Evolutionary conservation across 257 asterid species (phyloP), one percentile per base, ranked within the genome.

Genomic region (Henckelia pumila): DNA sequence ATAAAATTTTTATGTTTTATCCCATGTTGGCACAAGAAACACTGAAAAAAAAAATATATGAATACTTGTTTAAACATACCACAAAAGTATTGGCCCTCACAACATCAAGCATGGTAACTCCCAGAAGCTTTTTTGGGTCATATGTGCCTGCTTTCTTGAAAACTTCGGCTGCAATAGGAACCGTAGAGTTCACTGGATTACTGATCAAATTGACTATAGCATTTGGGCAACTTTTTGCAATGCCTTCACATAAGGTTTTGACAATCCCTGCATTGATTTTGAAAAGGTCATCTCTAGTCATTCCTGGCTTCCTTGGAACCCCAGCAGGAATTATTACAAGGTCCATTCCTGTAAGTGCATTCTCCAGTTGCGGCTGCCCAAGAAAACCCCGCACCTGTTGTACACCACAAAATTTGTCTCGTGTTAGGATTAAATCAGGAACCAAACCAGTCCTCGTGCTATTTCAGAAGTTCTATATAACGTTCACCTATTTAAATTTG

Each of bases 21-120:
- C 53, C 53, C 16, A 5, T 40, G 50, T 14, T 16, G n/a, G n/a
- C n/a, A n/a, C n/a, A n/a, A n/a, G n/a, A n/a, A 5, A 37, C 11
- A 5, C 37, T 8, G 21, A 28, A 47, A 13, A 14, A 67, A 14
- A 67, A 40, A 5, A 40, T 5, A 50, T 52, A 35, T 20, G 5
- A 24, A 61, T 23, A 21, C 56, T 32, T 9, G 56, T 52, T 7
- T 21, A 37, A 23, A 52, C 85, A 10, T 71, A 91, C 97, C 86
- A 91, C 96, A 63, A 91, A 91, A 10, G 97, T 91, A 61, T 88
- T 91, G 74, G 97, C 97, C 75, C 97, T 77, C 16, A 86, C 97
- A 75, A 88, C 96, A 76, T 91, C 97, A 69, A 91, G 96, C 95
- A 78, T 86, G 75, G 97, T 91, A 66, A 91, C 97, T 67, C 97